A percentile compares a stretch with the other conserved stretches of the same genome.
Conservation (phyloP, 192 early-diverging fungal genomes). For the Coemansia asiatica region DNA sequence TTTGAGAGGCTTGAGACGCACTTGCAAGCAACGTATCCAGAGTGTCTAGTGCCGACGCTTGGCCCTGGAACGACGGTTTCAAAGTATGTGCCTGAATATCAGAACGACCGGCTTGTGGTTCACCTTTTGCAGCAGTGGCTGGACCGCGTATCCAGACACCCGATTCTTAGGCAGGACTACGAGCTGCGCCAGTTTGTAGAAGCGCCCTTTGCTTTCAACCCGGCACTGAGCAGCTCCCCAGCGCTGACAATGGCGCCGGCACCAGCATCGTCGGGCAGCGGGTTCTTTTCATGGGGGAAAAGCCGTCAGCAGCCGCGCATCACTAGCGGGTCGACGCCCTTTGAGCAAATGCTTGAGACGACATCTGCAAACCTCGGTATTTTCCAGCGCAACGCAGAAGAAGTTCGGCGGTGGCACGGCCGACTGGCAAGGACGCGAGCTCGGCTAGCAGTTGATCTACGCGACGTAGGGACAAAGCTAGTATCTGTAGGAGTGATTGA, state of each 20-base stretch:
- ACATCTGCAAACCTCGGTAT: constrained; percentile 36
- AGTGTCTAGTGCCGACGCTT: constrained; percentile 54
- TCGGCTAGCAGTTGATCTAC: constrained; percentile 33
- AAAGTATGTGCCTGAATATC: constrained; percentile 52
- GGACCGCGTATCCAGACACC: constrained; percentile 44
- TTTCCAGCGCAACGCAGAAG: constrained; percentile 37
- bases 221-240: constrained; percentile 28
- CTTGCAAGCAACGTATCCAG: constrained; percentile 54
- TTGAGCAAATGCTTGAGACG: constrained; percentile 42
- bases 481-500: constrained; percentile 45
- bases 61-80: constrained; percentile 41
- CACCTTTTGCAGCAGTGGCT: constrained; percentile 54
- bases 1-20: constrained; percentile 53
- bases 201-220: constrained; percentile 56
- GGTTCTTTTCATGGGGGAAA: constrained; percentile 45
- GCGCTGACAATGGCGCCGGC: constrained; percentile 31
- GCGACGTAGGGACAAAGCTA: constrained; percentile 43
- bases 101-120: constrained; percentile 55
- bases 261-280: constrained; percentile 17
- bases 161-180: constrained; percentile 55
- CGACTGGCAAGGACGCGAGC: constrained; percentile 43
- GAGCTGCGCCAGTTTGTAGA: constrained; percentile 59
- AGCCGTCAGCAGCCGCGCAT: constrained; percentile 6
- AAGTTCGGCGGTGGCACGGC: constrained; percentile 49
- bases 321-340: constrained; percentile 27